Evolutionary conservation across 345 rosid species (phyloP).

Genomic region (Aethionema arabicum): DNA sequence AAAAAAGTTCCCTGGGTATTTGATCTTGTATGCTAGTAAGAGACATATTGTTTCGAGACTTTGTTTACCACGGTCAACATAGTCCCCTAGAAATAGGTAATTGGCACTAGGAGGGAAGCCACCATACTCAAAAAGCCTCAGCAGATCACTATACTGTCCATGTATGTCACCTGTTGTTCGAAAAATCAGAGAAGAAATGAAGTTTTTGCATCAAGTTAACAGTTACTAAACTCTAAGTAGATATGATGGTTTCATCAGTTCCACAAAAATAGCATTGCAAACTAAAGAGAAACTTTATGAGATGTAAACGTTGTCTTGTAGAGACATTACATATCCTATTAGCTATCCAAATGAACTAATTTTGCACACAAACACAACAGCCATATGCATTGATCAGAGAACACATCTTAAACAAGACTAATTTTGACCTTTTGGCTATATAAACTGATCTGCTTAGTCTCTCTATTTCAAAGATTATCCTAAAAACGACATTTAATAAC

Average conservation of each 20-base stretch:
- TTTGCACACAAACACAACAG: constrained; percentile 5
- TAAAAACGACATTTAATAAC: constrained; percentile 16
- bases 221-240: background rate
- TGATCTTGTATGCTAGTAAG: constrained; percentile 84
- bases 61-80: constrained; percentile 96
- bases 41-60: constrained; percentile 95
- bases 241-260: background rate
- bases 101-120: constrained; percentile 92
- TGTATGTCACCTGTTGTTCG: constrained; percentile 73
- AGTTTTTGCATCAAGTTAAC: background rate
- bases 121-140: constrained; percentile 92
- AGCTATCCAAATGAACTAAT: constrained; percentile 13
- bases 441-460: constrained; percentile 5
- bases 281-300: background rate
- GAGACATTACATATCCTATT: background rate
- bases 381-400: constrained; percentile 9
- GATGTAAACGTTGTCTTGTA: too few relatives aligned
- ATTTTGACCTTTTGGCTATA: background rate
- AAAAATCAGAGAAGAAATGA: background rate
- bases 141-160: constrained; percentile 85
- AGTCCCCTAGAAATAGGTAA: constrained; percentile 88
- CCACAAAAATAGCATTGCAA: background rate
- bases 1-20: constrained; percentile 89
- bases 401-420: background rate
- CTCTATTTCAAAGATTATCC: background rate